phyloP scores from a whole-genome alignment of 1,284 basidiomycete species.

The Marasmius tenuissimus region DNA sequence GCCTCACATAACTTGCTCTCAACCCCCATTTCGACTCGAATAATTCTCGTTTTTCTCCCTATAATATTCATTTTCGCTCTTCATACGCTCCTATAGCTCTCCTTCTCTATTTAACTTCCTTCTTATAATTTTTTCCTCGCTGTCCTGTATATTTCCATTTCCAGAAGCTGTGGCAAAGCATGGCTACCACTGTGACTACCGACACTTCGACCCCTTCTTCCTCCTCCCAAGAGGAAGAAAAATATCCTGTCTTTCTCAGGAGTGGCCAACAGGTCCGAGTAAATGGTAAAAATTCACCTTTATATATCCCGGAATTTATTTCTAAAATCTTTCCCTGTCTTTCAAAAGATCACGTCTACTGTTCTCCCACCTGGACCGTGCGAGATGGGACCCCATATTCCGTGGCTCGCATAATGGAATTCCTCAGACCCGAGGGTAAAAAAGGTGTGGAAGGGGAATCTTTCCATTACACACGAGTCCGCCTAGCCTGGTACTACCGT shows the following conservation, averaged over 20 bases:
- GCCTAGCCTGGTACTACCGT: slow-evolving; percentile 92
- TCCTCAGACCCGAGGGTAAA: slow-evolving; percentile 62
- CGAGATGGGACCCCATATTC: slow-evolving; percentile 93
- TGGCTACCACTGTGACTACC: background rate
- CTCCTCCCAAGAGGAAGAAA: slow-evolving; percentile 12
- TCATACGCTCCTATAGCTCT: slow-evolving; percentile 17
- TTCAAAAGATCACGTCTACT: slow-evolving; percentile 89
- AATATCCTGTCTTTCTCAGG: slow-evolving; percentile 59
- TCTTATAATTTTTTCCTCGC: slow-evolving; percentile 17
- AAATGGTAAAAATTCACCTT: slow-evolving; percentile 57
- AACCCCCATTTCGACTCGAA: background rate
- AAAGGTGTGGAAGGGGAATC: slow-evolving; percentile 44
- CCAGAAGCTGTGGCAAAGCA: slow-evolving; percentile 5
- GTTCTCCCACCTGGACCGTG: slow-evolving; percentile 87
- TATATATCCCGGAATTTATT: slow-evolving; percentile 19
- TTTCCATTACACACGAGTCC: slow-evolving; percentile 75
- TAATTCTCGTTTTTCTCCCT: background rate
- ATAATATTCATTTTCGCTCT: background rate
- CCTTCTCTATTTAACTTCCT: slow-evolving; percentile 18
- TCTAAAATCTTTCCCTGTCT: slow-evolving; percentile 18
- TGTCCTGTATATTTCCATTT: slow-evolving; percentile 24
- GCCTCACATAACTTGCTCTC: background rate
- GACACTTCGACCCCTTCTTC: slow-evolving; percentile 25
- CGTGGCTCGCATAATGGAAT: slow-evolving; percentile 95
- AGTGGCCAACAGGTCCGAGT: slow-evolving; percentile 80